Percentiles rank a stretch among this genome's conserved stretches.
Conservation (phyloP, 805 yeast species). For the Brettanomyces custersianus region DNA sequence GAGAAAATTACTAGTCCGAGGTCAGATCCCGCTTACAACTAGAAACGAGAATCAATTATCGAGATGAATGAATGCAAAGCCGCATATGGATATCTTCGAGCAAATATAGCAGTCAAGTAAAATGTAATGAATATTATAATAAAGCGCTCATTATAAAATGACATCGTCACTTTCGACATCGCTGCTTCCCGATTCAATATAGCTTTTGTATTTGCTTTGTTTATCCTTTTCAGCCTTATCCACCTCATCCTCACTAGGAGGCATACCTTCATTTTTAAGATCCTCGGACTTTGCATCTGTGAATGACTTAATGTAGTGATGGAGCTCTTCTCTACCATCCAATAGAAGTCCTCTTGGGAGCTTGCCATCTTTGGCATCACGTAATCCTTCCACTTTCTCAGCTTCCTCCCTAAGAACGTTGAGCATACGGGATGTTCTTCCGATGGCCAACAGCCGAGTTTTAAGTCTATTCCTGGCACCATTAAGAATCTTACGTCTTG, state of each 20-base stretch:
- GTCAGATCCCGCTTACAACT: too few species aligned
- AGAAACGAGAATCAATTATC: too few species aligned
- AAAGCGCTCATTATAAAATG: slow-evolving; percentile 1
- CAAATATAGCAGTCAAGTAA: not conserved
- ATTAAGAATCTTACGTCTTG: not conserved
- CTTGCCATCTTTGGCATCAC: slow-evolving; percentile 61
- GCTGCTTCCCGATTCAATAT: slow-evolving; percentile 22
- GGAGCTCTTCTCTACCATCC: slow-evolving; percentile 75
- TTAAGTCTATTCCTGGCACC: slow-evolving; percentile 36
- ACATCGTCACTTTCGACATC: slow-evolving; percentile 6
- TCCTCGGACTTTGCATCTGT: slow-evolving; percentile 81
- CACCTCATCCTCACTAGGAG: slow-evolving; percentile 64
- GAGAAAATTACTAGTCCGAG: too few species aligned
- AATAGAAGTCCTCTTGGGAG: slow-evolving; percentile 82
- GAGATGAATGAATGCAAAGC: too few species aligned
- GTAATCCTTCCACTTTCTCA: slow-evolving; percentile 75
- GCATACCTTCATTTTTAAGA: slow-evolving; percentile 75
- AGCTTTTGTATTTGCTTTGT: slow-evolving; percentile 31
- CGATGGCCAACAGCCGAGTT: slow-evolving; percentile 84
- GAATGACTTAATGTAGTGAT: slow-evolving; percentile 58
- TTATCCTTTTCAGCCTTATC: slow-evolving; percentile 36
- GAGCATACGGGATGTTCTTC: slow-evolving; percentile 88
- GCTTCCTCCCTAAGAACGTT: slow-evolving; percentile 80
- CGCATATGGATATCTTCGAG: too few species aligned
- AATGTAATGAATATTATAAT: slow-evolving; percentile 1